phyloP scores from a whole-genome alignment of 1,284 basidiomycete species.

The Cystobasidium slooffiae region DNA sequence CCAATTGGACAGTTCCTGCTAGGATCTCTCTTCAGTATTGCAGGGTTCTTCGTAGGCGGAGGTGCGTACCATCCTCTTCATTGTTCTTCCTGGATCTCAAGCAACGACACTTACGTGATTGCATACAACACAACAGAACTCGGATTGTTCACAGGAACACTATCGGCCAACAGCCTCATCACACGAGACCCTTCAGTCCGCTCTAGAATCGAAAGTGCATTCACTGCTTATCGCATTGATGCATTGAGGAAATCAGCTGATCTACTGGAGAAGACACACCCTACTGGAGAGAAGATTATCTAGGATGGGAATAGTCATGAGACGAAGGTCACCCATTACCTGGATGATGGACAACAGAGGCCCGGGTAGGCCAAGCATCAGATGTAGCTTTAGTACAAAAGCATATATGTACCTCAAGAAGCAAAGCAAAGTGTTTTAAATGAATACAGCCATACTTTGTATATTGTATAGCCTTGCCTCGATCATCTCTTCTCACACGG shows the following conservation, averaged over 20 bases:
- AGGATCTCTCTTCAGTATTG: slow-evolving; percentile 26
- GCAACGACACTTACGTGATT: background rate
- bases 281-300: slow-evolving; percentile 8
- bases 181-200: slow-evolving; percentile 17
- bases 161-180: slow-evolving; percentile 17
- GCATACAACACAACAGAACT: slow-evolving; percentile 12
- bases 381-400: too few relatives aligned
- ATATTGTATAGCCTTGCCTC: too few relatives aligned
- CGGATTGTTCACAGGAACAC: slow-evolving; percentile 31
- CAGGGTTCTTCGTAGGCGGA: slow-evolving; percentile 42
- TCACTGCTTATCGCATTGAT: slow-evolving; percentile 34
- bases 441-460: too few relatives aligned
- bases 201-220: slow-evolving; percentile 30
- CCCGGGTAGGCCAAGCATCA: too few relatives aligned
- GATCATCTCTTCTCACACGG: too few relatives aligned
- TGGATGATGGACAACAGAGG: too few relatives aligned
- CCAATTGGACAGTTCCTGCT: slow-evolving; percentile 33
- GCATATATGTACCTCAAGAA: too few relatives aligned
- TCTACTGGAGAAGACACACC: slow-evolving; percentile 19
- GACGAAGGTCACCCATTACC: background rate
- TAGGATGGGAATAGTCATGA: background rate
- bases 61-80: background rate
- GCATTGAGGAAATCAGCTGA: slow-evolving; percentile 29
- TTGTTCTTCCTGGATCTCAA: background rate
- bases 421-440: too few relatives aligned